Evolutionary conservation across 2,329 filamentous ascomycete genomes (phyloP), one percentile per base, ranked within the genome.

Genomic region (Fusarium coffeatum): DNA sequence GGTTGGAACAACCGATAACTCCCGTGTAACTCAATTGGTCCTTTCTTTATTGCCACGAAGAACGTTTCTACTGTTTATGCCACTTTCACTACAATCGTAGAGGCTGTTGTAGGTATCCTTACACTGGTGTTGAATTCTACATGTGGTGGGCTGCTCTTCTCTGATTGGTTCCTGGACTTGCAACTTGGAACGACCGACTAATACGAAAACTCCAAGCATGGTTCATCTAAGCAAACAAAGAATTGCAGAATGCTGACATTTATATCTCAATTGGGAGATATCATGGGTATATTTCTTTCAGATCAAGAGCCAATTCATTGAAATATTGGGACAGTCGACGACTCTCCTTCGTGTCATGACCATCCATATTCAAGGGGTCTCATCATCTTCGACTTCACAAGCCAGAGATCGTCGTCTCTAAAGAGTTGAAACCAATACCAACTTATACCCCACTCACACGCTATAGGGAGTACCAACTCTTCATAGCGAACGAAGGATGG

Each of bases 401-500:
- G 22, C 49, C 59, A 50, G 47, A 41, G 50, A 74, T 64, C 66
- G 34, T 55, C 59, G 50, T 55, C 56, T 51, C 45, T 53, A 49
- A 16, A 46, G 48, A 61, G 30, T 66, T 47, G 55, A 72, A 56
- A 59, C 37, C 12, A 27, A 23, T 18, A 23, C 22, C 12, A n/a
- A 45, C 30, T 22, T 23, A 46, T 46, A 47, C 69, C 62, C 74
- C 73, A 76, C 72, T 54, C 69, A 72, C 72, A 66, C 66, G 59
- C 51, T 59, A 47, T 20, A 37, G 3, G 15, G 10, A n/a, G 63
- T 28, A 65, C 30, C 53, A 71, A 46, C 64, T 69, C 63, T 59
- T 72, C 72, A 59, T 55, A 70, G 71, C 72, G 60, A 73, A 72
- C 72, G 60, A 73, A 72, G 64, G 55, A 68, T 70, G 50, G 72